phyloP scores from a whole-genome alignment of 495 filamentous ascomycete species.

The Hyaloscypha hepaticicola region DNA sequence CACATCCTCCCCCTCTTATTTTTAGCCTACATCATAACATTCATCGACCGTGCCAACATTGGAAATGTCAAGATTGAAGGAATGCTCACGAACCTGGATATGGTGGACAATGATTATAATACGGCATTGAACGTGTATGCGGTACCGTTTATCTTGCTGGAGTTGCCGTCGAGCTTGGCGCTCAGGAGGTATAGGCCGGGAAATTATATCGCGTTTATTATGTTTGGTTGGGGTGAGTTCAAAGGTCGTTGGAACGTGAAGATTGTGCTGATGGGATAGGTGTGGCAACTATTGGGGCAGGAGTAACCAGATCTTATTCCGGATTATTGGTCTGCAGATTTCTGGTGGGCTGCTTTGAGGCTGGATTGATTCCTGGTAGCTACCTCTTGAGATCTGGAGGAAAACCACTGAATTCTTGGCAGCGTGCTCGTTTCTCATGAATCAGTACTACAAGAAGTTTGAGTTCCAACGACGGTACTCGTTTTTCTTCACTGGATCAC shows the following conservation, averaged over 20 bases:
- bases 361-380: neutral
- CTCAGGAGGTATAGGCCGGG: neutral
- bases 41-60: constrained; percentile 42
- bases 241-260: neutral
- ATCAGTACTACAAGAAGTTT: neutral
- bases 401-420: neutral
- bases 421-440: neutral
- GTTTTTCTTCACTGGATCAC: neutral
- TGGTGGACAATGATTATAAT: constrained; percentile 29
- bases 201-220: neutral
- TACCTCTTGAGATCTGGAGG: neutral
- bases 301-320: neutral
- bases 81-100: constrained; percentile 36
- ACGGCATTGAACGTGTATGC: constrained; percentile 6
- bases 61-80: constrained; percentile 43
- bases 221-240: neutral
- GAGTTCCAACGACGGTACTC: neutral
- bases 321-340: neutral
- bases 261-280: neutral
- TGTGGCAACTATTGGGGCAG: neutral
- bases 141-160: neutral
- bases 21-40: constrained; percentile 33
- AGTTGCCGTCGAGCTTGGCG: neutral
- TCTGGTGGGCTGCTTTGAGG: neutral
- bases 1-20: constrained; percentile 20